These are phyloP conservation scores for Xylaria castorea DNA, from an alignment of 495 filamentous ascomycete genomes.

Conservation along the genomic window DNA sequence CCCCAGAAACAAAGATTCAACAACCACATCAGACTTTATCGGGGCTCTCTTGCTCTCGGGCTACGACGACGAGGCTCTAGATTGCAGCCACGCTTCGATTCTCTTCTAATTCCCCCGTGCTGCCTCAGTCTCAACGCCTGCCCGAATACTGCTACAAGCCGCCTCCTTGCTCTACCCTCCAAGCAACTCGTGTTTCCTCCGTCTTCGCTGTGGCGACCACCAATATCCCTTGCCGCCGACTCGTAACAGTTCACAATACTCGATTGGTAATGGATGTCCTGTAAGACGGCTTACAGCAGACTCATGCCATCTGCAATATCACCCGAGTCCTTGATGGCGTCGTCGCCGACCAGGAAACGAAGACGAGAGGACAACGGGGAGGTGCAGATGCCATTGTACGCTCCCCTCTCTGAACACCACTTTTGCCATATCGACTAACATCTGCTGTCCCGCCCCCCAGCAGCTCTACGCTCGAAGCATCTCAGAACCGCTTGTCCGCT, in stretches of 20 bases:
- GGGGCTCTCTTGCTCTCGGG: not conserved
- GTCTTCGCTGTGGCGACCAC: not conserved
- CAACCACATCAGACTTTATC: not conserved
- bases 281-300: slow-evolving; percentile 16
- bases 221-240: not conserved
- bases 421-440: slow-evolving; percentile 28
- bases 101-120: not conserved
- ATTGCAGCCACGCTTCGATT: not conserved
- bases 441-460: slow-evolving; percentile 25
- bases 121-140: not conserved
- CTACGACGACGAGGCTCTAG: not conserved
- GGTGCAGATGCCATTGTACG: slow-evolving; percentile 45
- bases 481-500: slow-evolving; percentile 33
- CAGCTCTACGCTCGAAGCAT: slow-evolving; percentile 30
- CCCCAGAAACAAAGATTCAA: not conserved
- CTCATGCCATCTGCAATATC: slow-evolving; percentile 38
- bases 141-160: not conserved
- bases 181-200: not conserved
- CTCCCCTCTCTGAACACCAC: slow-evolving; percentile 9
- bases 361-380: slow-evolving; percentile 46
- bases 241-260: not conserved
- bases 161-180: not conserved
- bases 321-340: slow-evolving; percentile 30
- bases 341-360: slow-evolving; percentile 47
- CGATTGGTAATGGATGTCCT: slow-evolving; percentile 1